Percentiles rank a stretch among this genome's conserved stretches.
Conservation (phyloP, 306 rosid species). For the Inga leiocalycina region DNA sequence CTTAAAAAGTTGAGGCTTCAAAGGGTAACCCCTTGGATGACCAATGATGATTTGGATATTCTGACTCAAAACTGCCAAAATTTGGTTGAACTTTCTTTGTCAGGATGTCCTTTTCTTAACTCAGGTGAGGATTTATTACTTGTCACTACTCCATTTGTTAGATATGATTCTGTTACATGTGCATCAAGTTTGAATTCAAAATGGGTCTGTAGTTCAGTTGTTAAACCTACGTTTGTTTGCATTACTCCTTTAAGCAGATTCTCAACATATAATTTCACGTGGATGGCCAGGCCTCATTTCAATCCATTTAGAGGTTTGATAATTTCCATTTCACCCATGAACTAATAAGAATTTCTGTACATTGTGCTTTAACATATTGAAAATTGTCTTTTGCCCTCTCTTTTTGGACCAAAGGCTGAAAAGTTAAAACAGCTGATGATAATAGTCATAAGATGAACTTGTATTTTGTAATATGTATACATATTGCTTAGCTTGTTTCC, state of each 20-base stretch:
- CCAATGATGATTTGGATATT: constrained; percentile 64
- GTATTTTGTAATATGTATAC: constrained; percentile 2
- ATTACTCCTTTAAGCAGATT: constrained; percentile 52
- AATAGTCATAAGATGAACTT: constrained; percentile 12
- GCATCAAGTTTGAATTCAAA: neutral
- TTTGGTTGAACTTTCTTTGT: constrained; percentile 72
- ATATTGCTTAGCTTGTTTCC: constrained; percentile 16
- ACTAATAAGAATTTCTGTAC: constrained; percentile 23
- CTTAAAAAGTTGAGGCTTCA: constrained; percentile 68
- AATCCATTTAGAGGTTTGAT: constrained; percentile 76
- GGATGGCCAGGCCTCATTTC: constrained; percentile 94
- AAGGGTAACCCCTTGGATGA: constrained; percentile 86
- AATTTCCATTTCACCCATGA: neutral
- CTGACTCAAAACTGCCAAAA: constrained; percentile 60
- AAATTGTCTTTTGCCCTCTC: neutral
- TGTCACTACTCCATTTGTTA: constrained; percentile 21
- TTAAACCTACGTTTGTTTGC: constrained; percentile 19
- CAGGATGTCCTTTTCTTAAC: constrained; percentile 70
- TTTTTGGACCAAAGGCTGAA: neutral
- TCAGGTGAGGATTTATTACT: constrained; percentile 59
- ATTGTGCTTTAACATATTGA: constrained; percentile 21
- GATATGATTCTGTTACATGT: constrained; percentile 22
- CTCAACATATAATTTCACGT: constrained; percentile 66
- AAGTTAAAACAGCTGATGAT: neutral
- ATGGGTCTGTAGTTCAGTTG: constrained; percentile 4